Conservation (phyloP, 768 basidiomycete species). For the Suillus discolor region DNA sequence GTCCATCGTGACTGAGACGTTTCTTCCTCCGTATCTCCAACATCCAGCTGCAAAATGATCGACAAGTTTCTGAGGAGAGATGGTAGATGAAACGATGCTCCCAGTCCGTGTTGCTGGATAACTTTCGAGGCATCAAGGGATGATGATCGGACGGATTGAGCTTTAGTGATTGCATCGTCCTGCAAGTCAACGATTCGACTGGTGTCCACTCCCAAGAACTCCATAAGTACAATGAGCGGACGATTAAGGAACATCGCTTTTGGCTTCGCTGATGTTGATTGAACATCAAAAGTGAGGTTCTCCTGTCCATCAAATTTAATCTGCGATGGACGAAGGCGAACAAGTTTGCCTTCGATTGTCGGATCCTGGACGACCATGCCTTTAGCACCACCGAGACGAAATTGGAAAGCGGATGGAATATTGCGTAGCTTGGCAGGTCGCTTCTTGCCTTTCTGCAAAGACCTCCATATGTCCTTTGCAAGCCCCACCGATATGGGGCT, state of each 20-base stretch:
- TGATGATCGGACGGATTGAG: conserved; percentile 35
- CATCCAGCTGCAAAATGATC: conserved; percentile 32
- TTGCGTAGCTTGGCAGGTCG: conserved; percentile 15
- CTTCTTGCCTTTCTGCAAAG: conserved; percentile 33
- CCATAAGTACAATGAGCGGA: conserved; percentile 51
- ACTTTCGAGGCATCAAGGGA: conserved; percentile 40
- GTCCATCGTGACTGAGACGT: conserved; percentile 17
- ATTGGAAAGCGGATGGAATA: conserved; percentile 45
- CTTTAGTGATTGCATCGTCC: conserved; percentile 37
- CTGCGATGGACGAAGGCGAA: conserved; percentile 48
- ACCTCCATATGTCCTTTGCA: conserved; percentile 37
- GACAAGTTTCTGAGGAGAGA: conserved; percentile 43
- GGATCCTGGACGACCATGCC: conserved; percentile 51
- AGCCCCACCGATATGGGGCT: conserved; percentile 46
- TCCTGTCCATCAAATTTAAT: conserved; percentile 47
- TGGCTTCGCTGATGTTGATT: conserved; percentile 46
- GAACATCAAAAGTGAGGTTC: conserved; percentile 47
- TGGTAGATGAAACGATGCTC: conserved; percentile 45
- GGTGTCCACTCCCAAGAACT: conserved; percentile 41
- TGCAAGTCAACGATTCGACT: conserved; percentile 41
- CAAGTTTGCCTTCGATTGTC: conserved; percentile 33
- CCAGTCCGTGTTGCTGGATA: conserved; percentile 46
- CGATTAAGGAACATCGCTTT: conserved; percentile 47
- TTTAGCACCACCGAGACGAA: conserved; percentile 49
- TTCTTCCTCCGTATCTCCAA: conserved; percentile 23